Evolutionary conservation across 176 grass and related monocot genomes (phyloP).

Genomic region (Cenchrus americanus): DNA sequence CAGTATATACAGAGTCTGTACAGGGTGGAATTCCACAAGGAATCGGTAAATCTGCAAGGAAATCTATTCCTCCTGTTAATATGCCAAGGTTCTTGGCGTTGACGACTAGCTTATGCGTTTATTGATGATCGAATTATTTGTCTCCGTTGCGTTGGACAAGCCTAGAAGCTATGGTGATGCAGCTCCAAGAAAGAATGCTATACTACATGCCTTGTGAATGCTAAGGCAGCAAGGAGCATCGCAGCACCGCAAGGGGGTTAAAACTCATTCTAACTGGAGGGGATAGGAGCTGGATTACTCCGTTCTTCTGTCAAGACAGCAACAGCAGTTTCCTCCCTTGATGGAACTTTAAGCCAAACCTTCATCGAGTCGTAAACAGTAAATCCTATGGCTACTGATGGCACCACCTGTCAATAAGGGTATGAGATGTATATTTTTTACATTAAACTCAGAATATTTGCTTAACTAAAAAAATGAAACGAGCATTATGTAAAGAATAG

Average conservation of each 20-base stretch:
- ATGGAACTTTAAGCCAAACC: slow-evolving; percentile 83
- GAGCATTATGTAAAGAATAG: neutral
- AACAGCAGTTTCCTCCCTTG: slow-evolving; percentile 63
- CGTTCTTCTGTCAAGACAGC: slow-evolving; percentile 58
- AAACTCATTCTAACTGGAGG: slow-evolving; percentile 53
- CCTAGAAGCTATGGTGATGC: slow-evolving; percentile 33
- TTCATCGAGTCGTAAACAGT: slow-evolving; percentile 92
- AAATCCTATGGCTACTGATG: slow-evolving; percentile 96
- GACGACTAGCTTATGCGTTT: slow-evolving; percentile 26
- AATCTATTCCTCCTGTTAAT: slow-evolving; percentile 35
- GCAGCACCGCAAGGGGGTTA: slow-evolving; percentile 19
- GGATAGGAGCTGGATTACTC: slow-evolving; percentile 57
- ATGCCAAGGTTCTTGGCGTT: slow-evolving; percentile 17
- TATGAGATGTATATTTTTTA: slow-evolving; percentile 13
- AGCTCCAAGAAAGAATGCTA: slow-evolving; percentile 51
- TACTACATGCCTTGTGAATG: slow-evolving; percentile 42
- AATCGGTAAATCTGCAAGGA: slow-evolving; percentile 18
- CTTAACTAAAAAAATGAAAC: neutral
- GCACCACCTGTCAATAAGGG: slow-evolving; percentile 62
- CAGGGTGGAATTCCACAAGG: slow-evolving; percentile 39
- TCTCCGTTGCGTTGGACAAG: slow-evolving; percentile 22
- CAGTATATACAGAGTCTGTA: slow-evolving; percentile 44
- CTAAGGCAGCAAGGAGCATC: slow-evolving; percentile 29
- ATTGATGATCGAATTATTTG: slow-evolving; percentile 33
- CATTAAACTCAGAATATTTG: neutral